Conservation (phyloP, 2,329 filamentous ascomycete species). For the Malbranchea zuffiana region DNA sequence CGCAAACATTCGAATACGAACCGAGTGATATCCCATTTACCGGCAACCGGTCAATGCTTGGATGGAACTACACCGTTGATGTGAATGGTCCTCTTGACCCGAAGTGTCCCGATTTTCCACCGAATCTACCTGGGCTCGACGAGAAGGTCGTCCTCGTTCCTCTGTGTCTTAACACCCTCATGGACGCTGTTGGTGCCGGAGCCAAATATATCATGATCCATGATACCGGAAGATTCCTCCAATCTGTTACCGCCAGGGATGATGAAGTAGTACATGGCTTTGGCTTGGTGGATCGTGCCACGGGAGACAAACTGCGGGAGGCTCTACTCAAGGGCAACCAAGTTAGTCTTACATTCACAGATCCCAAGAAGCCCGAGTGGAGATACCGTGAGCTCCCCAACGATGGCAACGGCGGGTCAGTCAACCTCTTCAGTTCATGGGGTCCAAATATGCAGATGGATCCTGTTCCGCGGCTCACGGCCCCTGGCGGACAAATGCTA, state of each 20-base stretch:
- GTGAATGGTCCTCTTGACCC: slow-evolving; percentile 4
- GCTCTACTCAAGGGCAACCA: slow-evolving; percentile 3
- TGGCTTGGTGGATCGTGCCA: slow-evolving; percentile 6
- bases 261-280: slow-evolving; percentile 1
- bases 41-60: background rate
- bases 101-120: slow-evolving; percentile 7
- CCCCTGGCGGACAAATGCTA: slow-evolving; percentile 6
- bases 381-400: slow-evolving; percentile 4
- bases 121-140: background rate
- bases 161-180: slow-evolving; percentile 6
- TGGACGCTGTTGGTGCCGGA: slow-evolving; percentile 3
- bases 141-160: slow-evolving; percentile 7
- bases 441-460: slow-evolving; percentile 40
- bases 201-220: slow-evolving; percentile 10
- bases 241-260: background rate
- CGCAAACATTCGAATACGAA: slow-evolving; percentile 8
- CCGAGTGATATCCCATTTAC: slow-evolving; percentile 4
- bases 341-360: slow-evolving; percentile 3
- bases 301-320: slow-evolving; percentile 7
- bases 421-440: slow-evolving; percentile 48
- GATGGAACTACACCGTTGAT: slow-evolving; percentile 8
- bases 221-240: slow-evolving; percentile 6
- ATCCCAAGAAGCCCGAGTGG: background rate
- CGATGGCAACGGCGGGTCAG: slow-evolving; percentile 39
- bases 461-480: slow-evolving; percentile 3